Evolutionary conservation across 2,329 filamentous ascomycete genomes (phyloP), one percentile per base, ranked within the genome.

Genomic region (Pseudogymnoascus sp.): DNA sequence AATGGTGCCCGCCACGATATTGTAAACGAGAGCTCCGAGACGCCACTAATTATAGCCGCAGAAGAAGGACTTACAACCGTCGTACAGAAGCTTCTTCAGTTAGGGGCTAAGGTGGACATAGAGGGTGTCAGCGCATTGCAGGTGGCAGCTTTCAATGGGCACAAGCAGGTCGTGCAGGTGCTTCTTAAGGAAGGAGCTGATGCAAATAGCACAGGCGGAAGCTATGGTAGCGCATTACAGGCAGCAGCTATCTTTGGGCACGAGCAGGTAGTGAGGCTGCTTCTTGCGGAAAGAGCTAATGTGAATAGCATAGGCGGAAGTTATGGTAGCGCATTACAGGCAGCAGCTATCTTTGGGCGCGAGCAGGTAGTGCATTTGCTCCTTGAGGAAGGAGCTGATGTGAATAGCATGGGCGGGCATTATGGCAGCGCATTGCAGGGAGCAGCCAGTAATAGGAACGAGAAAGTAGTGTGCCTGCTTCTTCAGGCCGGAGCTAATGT

Each of bases 51-150:
- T 1, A 2, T 11, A 2, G 74, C 76, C 11, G 74, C 74, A 6
- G 68, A 72, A 44, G 68, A 67, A 26, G 76, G 75, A 3, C 70
- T 76, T 40, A 62, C 73, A 1, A 71, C 72, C 6, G 67, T 75
- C n/a, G 74, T 77, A 7, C 66, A 74, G n/a, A 69, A 68, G 53
- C 66, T 78, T 1, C 67, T 77, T 3, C 69, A 73, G 40, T 26
- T 59, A 11, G 66, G 66, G 14, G 67, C 63, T 3, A 21, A 67
- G 16, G 37, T 66, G 14, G 60, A 68, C 64, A 63, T 10, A n/a
- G 21, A 26, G 3, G 10, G 10, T 24, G n/a, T n/a, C 16, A 19
- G 38, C 2, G 38, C 38, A 40, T n/a, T n/a, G n/a, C n/a, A n/a
- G n/a, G n/a, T n/a, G n/a, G n/a, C n/a, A n/a, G n/a, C n/a, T n/a